Base-by-base conservation (phyloP, 352 stramenopile species). In the Phytophthora europaea region DNA sequence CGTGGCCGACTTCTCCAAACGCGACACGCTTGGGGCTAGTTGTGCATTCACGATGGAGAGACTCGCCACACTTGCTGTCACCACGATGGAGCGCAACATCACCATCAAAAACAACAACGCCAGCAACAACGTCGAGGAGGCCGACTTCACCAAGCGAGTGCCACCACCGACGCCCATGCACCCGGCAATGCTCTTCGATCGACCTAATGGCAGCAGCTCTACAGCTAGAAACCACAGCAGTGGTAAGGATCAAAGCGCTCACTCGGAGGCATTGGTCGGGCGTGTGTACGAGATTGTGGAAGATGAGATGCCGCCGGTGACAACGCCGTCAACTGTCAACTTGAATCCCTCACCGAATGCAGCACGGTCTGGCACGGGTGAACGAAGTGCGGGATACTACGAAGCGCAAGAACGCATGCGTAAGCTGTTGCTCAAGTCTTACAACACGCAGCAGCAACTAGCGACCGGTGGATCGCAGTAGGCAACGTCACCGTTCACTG, bases 31-130 rank as follows among this genome's bases (percentile, higher is more conserved):
- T 10, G 88, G 86, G 22, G 76, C 85, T 28, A 93, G 82, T 62
- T 91, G 82, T 59, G 83, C 87, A 9, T 93, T 92, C 67, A 93
- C 87, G 36, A 95, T 95, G 88, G 88, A 95, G 54, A 74, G 87
- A 4, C 83, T 95, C 12, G 88, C 88, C 36, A 89, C 84, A 53
- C 78, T 95, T 7, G 88, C 88, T 4, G 85, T 93, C 59, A 92
- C 85, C 9, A 94, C 86, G 2, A 91, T 95, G 86, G 88, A 95
- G 74, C 71, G 81, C 28, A 89, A 88, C 60, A 70, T 84, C 57
- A 61, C 31, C 54, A 79, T 64, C 71, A 76, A 75, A 50, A 81
- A 61, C 72, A 75, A 54, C 60, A 59, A 52, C 53, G 43, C 26
- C 45, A 75, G 40, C 36, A 66, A 51, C 63, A 79, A 65, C 57